Base-by-base conservation (phyloP, 345 rosid genomes). In the Rhodamnia argentea region DNA sequence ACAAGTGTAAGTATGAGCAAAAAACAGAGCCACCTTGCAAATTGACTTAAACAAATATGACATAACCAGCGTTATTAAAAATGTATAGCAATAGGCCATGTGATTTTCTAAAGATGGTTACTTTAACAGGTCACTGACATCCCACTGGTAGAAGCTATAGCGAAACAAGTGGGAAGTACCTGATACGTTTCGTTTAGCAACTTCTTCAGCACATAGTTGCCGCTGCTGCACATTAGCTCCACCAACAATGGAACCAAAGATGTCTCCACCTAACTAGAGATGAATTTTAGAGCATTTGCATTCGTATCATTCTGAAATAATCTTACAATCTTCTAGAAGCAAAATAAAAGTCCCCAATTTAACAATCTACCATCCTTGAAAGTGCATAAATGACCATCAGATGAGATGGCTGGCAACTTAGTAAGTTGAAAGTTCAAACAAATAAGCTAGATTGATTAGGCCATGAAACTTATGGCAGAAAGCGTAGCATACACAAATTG, bases 191-290 rank as follows among this genome's bases (percentile, higher is more conserved):
- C 94, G 88, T 62, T 47, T 89, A 40, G 94, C 94, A 15, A 89
- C 89, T 88, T 92, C 96, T 87, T 86, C 84, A 37, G 95, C 92
- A 86, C 95, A 95, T 37, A 90, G 89, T 86, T 86, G 85, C 55
- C 96, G 91, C 90, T 91, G 93, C 84, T 92, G 92, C 76, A 89
- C 24, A 88, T 87, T 89, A 64, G 92, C 90, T n/a, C 96, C 98
- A 83, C 98, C 98, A 91, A 94, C 98, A 90, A 94, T 86, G 62
- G 98, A 90, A 84, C 98, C 98, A 84, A 93, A 92, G 85, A 91
- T 91, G 88, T 87, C 94, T 87, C 95, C 95, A 86, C 75, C 90
- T 81, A 90, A 88, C 96, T 94, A 88, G 42, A 56, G 32, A 47
- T 37, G 47, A 83, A 84, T 75, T 85, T 87, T 84, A 87, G 85